These are phyloP conservation scores for Mycena kentingensis DNA, from an alignment of 768 basidiomycete species.

Conservation along the genomic window DNA sequence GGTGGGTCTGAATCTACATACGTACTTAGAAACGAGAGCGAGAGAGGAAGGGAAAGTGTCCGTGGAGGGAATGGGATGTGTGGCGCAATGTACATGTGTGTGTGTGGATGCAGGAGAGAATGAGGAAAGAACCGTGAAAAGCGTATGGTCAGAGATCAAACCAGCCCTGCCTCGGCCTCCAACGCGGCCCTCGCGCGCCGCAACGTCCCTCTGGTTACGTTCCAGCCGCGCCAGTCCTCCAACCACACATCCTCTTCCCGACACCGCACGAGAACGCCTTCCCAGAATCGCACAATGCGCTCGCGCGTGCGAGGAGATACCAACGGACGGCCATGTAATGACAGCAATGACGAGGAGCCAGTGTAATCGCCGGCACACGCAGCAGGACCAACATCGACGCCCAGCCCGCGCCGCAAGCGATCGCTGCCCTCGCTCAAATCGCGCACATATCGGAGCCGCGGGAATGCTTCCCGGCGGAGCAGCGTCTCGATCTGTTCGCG, in stretches of 20 bases:
- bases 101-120: too few relatives aligned
- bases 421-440: slow-evolving; percentile 67
- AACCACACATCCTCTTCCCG: slow-evolving; percentile 58
- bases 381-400: slow-evolving; percentile 25
- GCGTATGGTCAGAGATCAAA: too few relatives aligned
- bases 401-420: slow-evolving; percentile 43
- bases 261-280: slow-evolving; percentile 50
- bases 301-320: slow-evolving; percentile 11
- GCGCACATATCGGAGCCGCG: slow-evolving; percentile 57
- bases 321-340: slow-evolving; percentile 18
- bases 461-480: slow-evolving; percentile 61
- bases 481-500: slow-evolving; percentile 65
- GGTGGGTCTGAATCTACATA: too few relatives aligned
- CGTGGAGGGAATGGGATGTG: too few relatives aligned
- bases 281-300: slow-evolving; percentile 44
- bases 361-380: slow-evolving; percentile 35
- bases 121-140: too few relatives aligned
- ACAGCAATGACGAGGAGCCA: slow-evolving; percentile 26
- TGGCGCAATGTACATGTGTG: too few relatives aligned
- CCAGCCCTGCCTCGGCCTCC: not conserved
- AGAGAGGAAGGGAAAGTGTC: too few relatives aligned
- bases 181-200: slow-evolving; percentile 23
- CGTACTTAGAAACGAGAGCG: too few relatives aligned
- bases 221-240: slow-evolving; percentile 64
- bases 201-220: slow-evolving; percentile 50